Base-by-base conservation (phyloP, 768 basidiomycete species). In the Tricholomella constricta region DNA sequence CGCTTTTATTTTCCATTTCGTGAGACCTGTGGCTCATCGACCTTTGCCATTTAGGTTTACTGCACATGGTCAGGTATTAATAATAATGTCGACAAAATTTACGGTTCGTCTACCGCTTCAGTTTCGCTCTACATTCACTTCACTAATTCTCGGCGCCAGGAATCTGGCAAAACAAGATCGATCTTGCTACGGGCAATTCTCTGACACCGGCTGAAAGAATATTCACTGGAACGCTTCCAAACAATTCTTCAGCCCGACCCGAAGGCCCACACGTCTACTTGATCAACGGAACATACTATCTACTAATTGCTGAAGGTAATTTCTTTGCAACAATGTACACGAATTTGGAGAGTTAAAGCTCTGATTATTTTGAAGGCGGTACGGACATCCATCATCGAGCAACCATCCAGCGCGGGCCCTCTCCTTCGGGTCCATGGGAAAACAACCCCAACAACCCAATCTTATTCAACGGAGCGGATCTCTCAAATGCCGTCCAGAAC, bases 231-330 rank as follows among this genome's bases (percentile, higher is more conserved):
- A 73, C 70, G 14, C 65, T 76, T 20, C 69, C 70, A 8, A 60
- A 71, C 35, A 69, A 72, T 34, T 63, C 72, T 2, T 57, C 56
- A 35, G 67, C 71, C n/a, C 63, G 73, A 6, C 74, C 74, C 5
- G 74, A 76, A 58, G 74, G 74, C 27, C 74, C 74, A 34, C 74
- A 76, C 55, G 47, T 76, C 12, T 75, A 76, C 52, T 58, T 56
- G 37, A 66, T 73, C 56, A 69, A 76, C 54, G 60, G 59, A 2
- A 73, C 72, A 6, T 76, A 76, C 49, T 75, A 74, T 36, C 62
- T 76, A 29, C 58, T 76, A 44, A 73, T 75, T 37, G 74, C 74
- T 7, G 73, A 76, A 67, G 72, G 70, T 71, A 20, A 2, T 22
- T 6, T 32, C 5, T 15, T 9, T 27, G 26, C 22, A 22, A 23